phyloP scores from a whole-genome alignment of 176 grass and related monocot species.

The Oryza australiensis region DNA sequence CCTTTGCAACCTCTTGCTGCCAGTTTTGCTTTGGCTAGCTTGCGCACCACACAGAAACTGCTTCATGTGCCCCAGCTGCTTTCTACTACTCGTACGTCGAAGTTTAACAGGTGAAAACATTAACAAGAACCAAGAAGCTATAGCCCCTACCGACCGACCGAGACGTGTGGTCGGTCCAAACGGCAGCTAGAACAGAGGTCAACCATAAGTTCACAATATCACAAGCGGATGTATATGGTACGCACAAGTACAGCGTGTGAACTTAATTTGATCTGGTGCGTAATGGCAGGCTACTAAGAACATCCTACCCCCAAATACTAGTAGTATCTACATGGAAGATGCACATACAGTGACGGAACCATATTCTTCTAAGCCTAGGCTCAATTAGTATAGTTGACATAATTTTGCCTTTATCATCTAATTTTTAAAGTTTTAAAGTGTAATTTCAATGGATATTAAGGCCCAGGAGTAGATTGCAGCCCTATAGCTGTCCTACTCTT shows the following conservation, averaged over 20 bases:
- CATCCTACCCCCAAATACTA: too few relatives aligned
- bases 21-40: not conserved
- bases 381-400: too few relatives aligned
- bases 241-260: not conserved
- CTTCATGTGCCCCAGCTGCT: not conserved
- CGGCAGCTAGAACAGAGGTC: conserved; percentile 4
- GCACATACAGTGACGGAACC: too few relatives aligned
- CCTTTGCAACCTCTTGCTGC: not conserved
- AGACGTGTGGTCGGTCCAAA: not conserved
- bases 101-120: conserved; percentile 5
- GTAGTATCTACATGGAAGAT: too few relatives aligned
- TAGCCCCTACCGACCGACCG: conserved; percentile 4
- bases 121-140: not conserved
- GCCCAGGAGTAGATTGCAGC: too few relatives aligned
- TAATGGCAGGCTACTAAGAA: not conserved
- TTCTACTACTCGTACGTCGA: conserved; percentile 7
- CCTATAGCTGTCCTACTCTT: too few relatives aligned
- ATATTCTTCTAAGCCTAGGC: too few relatives aligned
- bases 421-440: too few relatives aligned
- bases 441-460: too few relatives aligned
- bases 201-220: conserved; percentile 2
- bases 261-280: not conserved
- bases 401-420: too few relatives aligned
- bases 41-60: not conserved
- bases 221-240: not conserved